Conservation (phyloP, 805 yeast species). For the Lipomyces sp. region DNA sequence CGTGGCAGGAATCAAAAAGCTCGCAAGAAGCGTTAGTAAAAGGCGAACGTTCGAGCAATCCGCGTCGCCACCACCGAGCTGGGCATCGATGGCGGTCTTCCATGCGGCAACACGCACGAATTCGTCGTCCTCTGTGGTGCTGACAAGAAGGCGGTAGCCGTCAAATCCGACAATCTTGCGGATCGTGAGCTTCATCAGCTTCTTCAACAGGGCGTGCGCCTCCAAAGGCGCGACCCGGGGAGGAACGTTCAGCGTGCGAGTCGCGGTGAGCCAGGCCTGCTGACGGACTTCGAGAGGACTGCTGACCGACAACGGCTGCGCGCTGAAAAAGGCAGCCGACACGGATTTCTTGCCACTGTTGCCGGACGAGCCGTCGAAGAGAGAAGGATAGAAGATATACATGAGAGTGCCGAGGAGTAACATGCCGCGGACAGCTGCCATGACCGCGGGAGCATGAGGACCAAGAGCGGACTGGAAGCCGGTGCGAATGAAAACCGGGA, state of each 20-base stretch:
- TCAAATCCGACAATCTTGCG: conserved; percentile 32
- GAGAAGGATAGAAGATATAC: conserved; percentile 33
- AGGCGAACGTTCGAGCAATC: conserved; percentile 31
- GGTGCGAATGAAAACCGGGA: conserved; percentile 31
- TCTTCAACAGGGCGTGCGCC: conserved; percentile 14
- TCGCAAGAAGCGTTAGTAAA: conserved; percentile 33
- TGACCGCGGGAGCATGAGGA: conserved; percentile 19
- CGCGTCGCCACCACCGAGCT: conserved; percentile 41
- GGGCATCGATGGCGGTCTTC: conserved; percentile 38
- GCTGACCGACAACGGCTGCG: conserved; percentile 12
- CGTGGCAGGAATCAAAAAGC: conserved; percentile 31
- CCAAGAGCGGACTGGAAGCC: conserved; percentile 14
- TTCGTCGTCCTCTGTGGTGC: conserved; percentile 24
- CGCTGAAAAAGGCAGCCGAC: conserved; percentile 2
- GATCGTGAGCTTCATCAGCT: conserved; percentile 26
- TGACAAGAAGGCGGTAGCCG: conserved; percentile 27
- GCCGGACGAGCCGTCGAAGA: conserved; percentile 16
- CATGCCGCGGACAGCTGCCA: conserved; percentile 29
- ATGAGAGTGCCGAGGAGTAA: conserved; percentile 35
- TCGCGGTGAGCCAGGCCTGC: conserved; percentile 34
- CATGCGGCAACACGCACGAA: conserved; percentile 20
- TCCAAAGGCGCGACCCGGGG: conserved; percentile 17
- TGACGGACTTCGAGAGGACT: conserved; percentile 28
- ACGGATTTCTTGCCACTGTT: conserved; percentile 15
- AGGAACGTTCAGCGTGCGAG: conserved; percentile 32